Evolutionary conservation across 768 basidiomycete genomes (phyloP).

Genomic region (Naganishia randhawae): DNA sequence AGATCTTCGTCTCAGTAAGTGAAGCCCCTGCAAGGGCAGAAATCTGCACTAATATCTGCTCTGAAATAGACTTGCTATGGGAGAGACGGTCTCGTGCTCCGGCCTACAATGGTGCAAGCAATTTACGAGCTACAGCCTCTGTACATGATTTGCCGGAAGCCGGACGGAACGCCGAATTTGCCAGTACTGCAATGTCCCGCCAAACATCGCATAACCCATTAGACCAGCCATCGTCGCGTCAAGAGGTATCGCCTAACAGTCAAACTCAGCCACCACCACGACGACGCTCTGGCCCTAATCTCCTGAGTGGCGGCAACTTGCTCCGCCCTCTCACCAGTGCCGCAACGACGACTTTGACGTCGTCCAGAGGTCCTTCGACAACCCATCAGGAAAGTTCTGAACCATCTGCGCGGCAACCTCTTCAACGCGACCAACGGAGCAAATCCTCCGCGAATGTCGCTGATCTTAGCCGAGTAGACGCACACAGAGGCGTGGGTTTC

Average conservation of each 20-base stretch:
- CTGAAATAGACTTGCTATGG: conserved; percentile 25
- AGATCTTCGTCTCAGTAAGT: conserved; percentile 62
- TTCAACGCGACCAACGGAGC: conserved; percentile 23
- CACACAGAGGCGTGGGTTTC: conserved; percentile 14
- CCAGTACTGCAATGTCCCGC: conserved; percentile 8
- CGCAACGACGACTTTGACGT: neutral
- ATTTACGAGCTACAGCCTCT: conserved; percentile 26
- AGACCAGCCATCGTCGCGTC: neutral
- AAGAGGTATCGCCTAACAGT: conserved; percentile 2
- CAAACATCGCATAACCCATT: conserved; percentile 24
- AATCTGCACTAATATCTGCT: neutral
- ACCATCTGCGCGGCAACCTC: neutral
- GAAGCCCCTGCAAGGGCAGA: neutral
- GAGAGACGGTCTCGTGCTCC: conserved; percentile 25
- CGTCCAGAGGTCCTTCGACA: neutral
- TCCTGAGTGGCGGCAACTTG: conserved; percentile 24
- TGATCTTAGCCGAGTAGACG: conserved; percentile 18
- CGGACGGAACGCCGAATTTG: conserved; percentile 10
- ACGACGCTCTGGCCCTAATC: conserved; percentile 16
- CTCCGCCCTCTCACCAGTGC: conserved; percentile 27
- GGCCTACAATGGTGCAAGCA: conserved; percentile 10
- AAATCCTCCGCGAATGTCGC: conserved; percentile 27
- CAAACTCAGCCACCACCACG: neutral
- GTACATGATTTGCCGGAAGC: conserved; percentile 28
- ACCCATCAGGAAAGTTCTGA: neutral